These are phyloP conservation scores for Talaromyces pinophilus DNA, from an alignment of 2,329 filamentous ascomycete species.

Conservation along the genomic window DNA sequence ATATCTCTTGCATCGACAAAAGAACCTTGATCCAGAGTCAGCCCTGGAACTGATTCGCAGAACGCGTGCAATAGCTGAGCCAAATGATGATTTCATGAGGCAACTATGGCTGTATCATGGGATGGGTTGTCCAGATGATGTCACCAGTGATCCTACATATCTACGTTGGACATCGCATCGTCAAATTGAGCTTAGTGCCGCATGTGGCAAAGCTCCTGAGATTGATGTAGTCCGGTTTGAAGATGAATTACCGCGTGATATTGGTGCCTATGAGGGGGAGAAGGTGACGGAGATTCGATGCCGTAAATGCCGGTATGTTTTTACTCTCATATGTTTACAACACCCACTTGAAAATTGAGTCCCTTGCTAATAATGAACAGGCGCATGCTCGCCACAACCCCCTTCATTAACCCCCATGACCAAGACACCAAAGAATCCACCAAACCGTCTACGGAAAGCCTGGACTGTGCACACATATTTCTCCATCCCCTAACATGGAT, in stretches of 20 bases:
- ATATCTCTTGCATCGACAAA: conserved; percentile 67
- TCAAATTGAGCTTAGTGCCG: conserved; percentile 67
- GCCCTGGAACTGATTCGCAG: conserved; percentile 71
- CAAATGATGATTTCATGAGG: conserved; percentile 87
- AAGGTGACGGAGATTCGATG: conserved; percentile 68
- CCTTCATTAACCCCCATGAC: conserved; percentile 68
- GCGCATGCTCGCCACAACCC: conserved; percentile 62
- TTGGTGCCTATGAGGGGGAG: conserved; percentile 21
- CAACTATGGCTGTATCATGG: conserved; percentile 85
- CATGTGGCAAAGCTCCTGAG: conserved; percentile 76
- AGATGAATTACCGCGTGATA: conserved; percentile 47
- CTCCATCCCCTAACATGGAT: conserved; percentile 95
- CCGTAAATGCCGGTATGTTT: conserved; percentile 77
- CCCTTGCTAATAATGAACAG: conserved; percentile 36
- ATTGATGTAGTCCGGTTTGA: conserved; percentile 74
- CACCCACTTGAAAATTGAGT: background rate
- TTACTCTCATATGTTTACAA: background rate
- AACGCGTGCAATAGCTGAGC: conserved; percentile 76
- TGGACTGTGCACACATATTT: conserved; percentile 78
- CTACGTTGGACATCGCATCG: conserved; percentile 73
- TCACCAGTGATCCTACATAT: conserved; percentile 72
- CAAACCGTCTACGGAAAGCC: background rate
- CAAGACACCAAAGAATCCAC: conserved; percentile 28
- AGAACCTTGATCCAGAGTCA: conserved; percentile 54
- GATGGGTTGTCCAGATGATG: conserved; percentile 74